Conservation (phyloP, 192 early-diverging fungal species). For the Umbelopsis sp. region DNA sequence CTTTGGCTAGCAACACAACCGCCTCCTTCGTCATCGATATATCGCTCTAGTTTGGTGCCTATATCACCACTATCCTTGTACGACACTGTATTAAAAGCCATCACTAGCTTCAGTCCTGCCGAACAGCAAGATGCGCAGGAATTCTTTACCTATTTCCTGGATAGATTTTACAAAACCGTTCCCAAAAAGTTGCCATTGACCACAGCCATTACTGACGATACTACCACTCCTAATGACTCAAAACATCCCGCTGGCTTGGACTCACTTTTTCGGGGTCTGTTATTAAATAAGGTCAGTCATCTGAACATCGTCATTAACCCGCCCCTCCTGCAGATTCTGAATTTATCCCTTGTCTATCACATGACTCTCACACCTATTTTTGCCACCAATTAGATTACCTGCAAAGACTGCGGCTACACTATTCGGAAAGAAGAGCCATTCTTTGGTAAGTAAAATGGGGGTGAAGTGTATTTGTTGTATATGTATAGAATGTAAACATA, state of each 20-base stretch:
- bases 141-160: constrained; percentile 85
- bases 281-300: constrained; percentile 16
- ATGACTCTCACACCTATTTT: not conserved
- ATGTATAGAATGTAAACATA: not conserved
- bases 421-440: constrained; percentile 11
- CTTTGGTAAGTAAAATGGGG: not conserved
- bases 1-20: constrained; percentile 1
- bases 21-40: not conserved
- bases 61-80: constrained; percentile 18
- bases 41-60: constrained; percentile 9
- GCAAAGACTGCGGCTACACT: constrained; percentile 13
- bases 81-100: constrained; percentile 17
- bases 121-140: constrained; percentile 96
- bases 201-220: not conserved
- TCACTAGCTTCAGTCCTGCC: constrained; percentile 13
- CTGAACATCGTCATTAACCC: not conserved
- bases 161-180: constrained; percentile 75
- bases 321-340: not conserved
- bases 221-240: not conserved
- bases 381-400: not conserved
- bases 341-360: not conserved
- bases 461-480: not conserved
- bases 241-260: constrained; percentile 6
- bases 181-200: not conserved
- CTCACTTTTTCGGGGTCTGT: constrained; percentile 5